Conservation (phyloP, 768 basidiomycete species). For the Favolaschia claudopus region DNA sequence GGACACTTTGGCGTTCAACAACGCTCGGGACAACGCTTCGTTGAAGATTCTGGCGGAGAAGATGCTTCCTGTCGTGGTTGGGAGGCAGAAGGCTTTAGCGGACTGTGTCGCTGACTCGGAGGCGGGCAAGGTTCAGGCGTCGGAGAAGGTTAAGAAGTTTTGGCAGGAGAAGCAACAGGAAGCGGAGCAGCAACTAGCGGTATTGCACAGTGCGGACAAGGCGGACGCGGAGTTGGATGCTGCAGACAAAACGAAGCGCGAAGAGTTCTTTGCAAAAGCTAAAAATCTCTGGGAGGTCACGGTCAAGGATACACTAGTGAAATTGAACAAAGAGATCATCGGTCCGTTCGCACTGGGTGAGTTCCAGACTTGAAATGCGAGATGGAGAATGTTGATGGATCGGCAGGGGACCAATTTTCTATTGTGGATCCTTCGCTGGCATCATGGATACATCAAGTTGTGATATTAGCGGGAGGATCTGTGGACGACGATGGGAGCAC, state of each 20-base stretch:
- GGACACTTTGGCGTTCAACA: slow-evolving; percentile 61
- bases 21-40: slow-evolving; percentile 63
- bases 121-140: slow-evolving; percentile 54
- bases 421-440: slow-evolving; percentile 83
- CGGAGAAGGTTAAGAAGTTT: slow-evolving; percentile 66
- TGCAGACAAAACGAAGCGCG: slow-evolving; percentile 47
- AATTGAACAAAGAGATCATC: slow-evolving; percentile 63
- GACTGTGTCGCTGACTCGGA: slow-evolving; percentile 61
- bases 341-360: slow-evolving; percentile 73
- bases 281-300: slow-evolving; percentile 60
- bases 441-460: slow-evolving; percentile 74
- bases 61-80: slow-evolving; percentile 49
- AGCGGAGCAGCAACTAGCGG: slow-evolving; percentile 50
- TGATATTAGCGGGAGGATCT: slow-evolving; percentile 62
- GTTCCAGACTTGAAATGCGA: slow-evolving; percentile 22
- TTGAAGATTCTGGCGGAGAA: slow-evolving; percentile 56
- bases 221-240: slow-evolving; percentile 45
- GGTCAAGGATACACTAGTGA: slow-evolving; percentile 53
- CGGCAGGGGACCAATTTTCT: slow-evolving; percentile 80
- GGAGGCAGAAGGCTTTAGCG: slow-evolving; percentile 57
- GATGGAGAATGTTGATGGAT: not conserved
- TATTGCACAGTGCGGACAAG: slow-evolving; percentile 55
- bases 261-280: slow-evolving; percentile 59
- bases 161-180: slow-evolving; percentile 65
- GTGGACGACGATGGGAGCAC: slow-evolving; percentile 57